A percentile compares a stretch with the other conserved stretches of the same genome.
Conservation (phyloP, 176 grass and related monocot genomes). For the Avena insularis region DNA sequence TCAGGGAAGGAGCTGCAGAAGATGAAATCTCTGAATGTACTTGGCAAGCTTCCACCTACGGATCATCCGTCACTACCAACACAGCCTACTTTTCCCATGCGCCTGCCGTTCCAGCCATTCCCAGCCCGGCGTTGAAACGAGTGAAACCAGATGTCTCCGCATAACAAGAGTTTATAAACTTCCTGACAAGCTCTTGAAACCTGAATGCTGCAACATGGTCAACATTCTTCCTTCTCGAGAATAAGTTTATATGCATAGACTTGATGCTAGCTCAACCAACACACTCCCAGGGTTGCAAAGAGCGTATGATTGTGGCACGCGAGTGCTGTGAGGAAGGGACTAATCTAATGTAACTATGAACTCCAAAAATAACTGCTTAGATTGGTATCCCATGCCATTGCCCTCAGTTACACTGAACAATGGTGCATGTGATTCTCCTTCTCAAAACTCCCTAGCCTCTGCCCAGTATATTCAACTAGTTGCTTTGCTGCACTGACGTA, state of each 20-base stretch:
- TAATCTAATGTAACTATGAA: slow-evolving; percentile 30
- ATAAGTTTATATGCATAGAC: slow-evolving; percentile 14
- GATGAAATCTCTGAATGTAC: slow-evolving; percentile 89
- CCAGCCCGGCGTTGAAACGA: slow-evolving; percentile 43
- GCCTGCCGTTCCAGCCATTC: slow-evolving; percentile 38
- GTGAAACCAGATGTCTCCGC: neutral
- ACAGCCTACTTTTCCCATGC: slow-evolving; percentile 47
- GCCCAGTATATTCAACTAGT: slow-evolving; percentile 16
- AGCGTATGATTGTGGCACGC: neutral
- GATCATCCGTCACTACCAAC: slow-evolving; percentile 39
- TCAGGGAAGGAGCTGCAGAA: slow-evolving; percentile 90
- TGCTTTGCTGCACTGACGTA: slow-evolving; percentile 42
- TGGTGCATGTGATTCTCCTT: slow-evolving; percentile 3
- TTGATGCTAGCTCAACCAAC: slow-evolving; percentile 25
- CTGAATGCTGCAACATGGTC: slow-evolving; percentile 17
- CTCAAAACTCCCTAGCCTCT: neutral
- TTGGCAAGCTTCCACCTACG: slow-evolving; percentile 50
- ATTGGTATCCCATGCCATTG: neutral
- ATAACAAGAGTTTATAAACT: neutral
- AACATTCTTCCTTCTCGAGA: slow-evolving; percentile 19
- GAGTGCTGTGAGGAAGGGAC: neutral
- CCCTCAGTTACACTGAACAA: neutral
- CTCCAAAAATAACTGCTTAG: neutral
- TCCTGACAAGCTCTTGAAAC: slow-evolving; percentile 25
- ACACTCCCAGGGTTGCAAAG: neutral